These are phyloP conservation scores for Verticillium isaacii DNA, from an alignment of 2,329 filamentous ascomycete genomes.

Conservation along the genomic window DNA sequence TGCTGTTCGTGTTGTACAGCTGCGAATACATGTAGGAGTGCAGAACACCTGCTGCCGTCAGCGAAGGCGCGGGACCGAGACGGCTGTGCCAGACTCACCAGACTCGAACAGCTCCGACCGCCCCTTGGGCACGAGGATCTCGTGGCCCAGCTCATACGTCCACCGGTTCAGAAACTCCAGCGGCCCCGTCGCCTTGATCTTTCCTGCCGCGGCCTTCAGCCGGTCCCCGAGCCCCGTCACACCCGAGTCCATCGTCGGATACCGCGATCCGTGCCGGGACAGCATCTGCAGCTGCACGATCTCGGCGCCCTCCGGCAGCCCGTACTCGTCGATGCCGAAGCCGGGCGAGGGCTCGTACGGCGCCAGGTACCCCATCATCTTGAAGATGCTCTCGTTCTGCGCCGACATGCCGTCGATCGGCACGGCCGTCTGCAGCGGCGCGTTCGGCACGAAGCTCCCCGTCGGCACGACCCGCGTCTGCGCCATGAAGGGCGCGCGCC, in stretches of 20 bases:
- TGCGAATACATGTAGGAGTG: constrained; percentile 70
- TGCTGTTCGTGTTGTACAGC: constrained; percentile 66
- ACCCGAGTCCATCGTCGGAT: constrained; percentile 59
- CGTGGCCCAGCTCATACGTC: constrained; percentile 63
- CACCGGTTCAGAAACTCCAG: constrained; percentile 66
- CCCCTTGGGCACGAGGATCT: constrained; percentile 69
- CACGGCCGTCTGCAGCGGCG: constrained; percentile 65
- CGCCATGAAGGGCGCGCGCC: constrained; percentile 63
- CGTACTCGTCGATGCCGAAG: constrained; percentile 70
- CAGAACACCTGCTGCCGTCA: constrained; percentile 44
- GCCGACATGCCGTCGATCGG: constrained; percentile 57
- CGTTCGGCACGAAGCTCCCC: constrained; percentile 61
- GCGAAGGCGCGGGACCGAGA: neutral
- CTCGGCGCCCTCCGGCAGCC: constrained; percentile 60
- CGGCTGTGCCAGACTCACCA: constrained; percentile 19
- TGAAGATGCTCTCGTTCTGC: constrained; percentile 62
- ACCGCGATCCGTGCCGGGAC: constrained; percentile 68
- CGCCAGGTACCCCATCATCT: constrained; percentile 63
- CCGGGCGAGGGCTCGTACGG: constrained; percentile 69
- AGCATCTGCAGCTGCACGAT: constrained; percentile 70
- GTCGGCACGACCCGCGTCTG: constrained; percentile 66
- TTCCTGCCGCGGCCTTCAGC: constrained; percentile 47
- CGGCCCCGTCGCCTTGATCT: constrained; percentile 50
- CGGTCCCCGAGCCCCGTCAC: constrained; percentile 52
- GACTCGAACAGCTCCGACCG: constrained; percentile 70